phyloP scores from a whole-genome alignment of 2,329 filamentous ascomycete species.

The Endoconidiophora laricicola region DNA sequence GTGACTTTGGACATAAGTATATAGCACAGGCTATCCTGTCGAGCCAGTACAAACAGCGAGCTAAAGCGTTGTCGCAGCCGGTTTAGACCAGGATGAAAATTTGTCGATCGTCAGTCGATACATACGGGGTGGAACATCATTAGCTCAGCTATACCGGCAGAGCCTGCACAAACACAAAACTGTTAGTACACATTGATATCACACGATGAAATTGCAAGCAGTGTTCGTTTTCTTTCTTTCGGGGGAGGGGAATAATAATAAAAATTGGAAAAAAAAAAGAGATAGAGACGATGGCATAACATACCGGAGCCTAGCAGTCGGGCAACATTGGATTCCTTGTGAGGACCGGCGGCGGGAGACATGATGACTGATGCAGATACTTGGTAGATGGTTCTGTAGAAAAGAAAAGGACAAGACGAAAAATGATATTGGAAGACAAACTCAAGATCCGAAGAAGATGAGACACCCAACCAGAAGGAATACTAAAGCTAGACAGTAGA shows the following conservation, averaged over 20 bases:
- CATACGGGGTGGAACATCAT: conserved; percentile 80
- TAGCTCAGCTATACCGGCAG: conserved; percentile 82
- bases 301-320: conserved; percentile 81
- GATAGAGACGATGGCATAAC: conserved; percentile 11
- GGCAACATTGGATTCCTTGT: conserved; percentile 81
- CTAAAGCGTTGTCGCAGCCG: neutral
- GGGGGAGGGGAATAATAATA: too few relatives aligned
- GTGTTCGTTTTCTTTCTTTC: too few relatives aligned
- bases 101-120: conserved; percentile 7
- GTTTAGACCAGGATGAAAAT: neutral
- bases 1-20: neutral
- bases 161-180: conserved; percentile 37
- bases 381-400: conserved; percentile 4
- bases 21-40: neutral
- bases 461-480: neutral
- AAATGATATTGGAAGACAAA: neutral
- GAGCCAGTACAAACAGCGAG: neutral
- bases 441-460: neutral
- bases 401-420: conserved; percentile 5
- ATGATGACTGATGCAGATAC: conserved; percentile 23
- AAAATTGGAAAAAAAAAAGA: neutral
- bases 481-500: neutral
- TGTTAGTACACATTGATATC: neutral
- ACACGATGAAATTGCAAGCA: too few relatives aligned
- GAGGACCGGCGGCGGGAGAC: conserved; percentile 37